phyloP scores from a whole-genome alignment of 2,329 filamentous ascomycete species.

The Calycina marina region DNA sequence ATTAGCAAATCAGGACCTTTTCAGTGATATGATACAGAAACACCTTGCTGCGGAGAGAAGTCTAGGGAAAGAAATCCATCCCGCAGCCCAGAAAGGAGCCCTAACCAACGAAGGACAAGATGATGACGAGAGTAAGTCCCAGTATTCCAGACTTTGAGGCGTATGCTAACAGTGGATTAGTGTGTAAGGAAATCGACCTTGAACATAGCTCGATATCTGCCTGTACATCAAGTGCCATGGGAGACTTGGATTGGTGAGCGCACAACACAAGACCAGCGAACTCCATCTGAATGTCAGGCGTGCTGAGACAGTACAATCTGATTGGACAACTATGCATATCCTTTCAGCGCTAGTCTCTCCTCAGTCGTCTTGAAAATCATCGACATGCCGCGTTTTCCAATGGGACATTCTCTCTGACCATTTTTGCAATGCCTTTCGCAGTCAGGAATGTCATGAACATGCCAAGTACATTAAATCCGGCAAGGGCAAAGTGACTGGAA shows the following conservation, averaged over 20 bases:
- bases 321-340: no score
- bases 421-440: background rate
- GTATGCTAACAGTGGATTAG: constrained; percentile 2
- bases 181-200: constrained; percentile 7
- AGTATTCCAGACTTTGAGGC: background rate
- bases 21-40: constrained; percentile 7
- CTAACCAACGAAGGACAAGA: constrained; percentile 12
- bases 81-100: constrained; percentile 11
- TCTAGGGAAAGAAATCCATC: constrained; percentile 11
- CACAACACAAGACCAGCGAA: no score
- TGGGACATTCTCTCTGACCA: background rate
- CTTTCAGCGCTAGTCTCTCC: background rate
- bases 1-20: constrained; percentile 5
- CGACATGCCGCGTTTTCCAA: background rate
- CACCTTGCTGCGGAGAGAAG: constrained; percentile 11
- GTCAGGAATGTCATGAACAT: constrained; percentile 22
- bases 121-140: constrained; percentile 18
- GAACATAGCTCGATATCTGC: no score
- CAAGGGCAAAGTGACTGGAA: constrained; percentile 27
- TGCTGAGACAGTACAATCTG: no score
- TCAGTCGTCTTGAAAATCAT: background rate
- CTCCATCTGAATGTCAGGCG: no score
- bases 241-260: no score
- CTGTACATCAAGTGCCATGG: no score
- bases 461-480: constrained; percentile 34